Evolutionary conservation across 1,139 yeast species (phyloP), one percentile per base, ranked within the genome.

Genomic region (Schizosaccharomyces versatilis): DNA sequence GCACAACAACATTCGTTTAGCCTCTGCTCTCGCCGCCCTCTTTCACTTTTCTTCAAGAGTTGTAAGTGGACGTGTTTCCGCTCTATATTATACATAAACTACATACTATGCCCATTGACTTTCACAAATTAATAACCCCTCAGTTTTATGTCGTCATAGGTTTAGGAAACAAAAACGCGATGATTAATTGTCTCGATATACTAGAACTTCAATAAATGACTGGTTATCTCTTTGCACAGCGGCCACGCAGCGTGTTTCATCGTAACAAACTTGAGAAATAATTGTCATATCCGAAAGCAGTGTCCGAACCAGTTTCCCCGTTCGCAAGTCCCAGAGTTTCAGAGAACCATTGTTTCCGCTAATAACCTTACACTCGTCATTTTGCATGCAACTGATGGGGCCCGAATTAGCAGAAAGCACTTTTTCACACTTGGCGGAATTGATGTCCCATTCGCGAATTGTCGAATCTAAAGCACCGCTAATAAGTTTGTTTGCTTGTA

Each of bases 401-500:
- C 85, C 81, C 52, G 78, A 75, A 64, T 90, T 95, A 32, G 95
- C 95, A 60, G 83, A 80, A 47, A 90, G 74, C 57, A 82, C 81
- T 65, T 80, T 79, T 58, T 74, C 69, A 56, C 79, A 74, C 47
- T 76, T 75, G 36, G 95, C 94, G 6, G 79, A 76, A 38, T 76
- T 77, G 0, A 96, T 93, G 64, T 90, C 82, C 98, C 98, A 90
- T 2, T 90, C 81, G 53, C 96, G 73, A 51, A 90, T 73, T 0
- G 96, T 81, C 1, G 94, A 78, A 66, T 90, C 98, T 0, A 97
- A 97, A 0, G 97, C 97, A 0, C 96, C 98, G 47, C 94, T 82
- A 1, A 90, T 95, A n/a, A 90, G 72, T 47, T 79, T 80, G 19
- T 81, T 79, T 48, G 82, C 80, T 7, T 85, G 80, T 32, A 88